A percentile compares a stretch with the other conserved stretches of the same genome.
phyloP scores from a whole-genome alignment of 139 green algal species.

The Gonium pectorale region DNA sequence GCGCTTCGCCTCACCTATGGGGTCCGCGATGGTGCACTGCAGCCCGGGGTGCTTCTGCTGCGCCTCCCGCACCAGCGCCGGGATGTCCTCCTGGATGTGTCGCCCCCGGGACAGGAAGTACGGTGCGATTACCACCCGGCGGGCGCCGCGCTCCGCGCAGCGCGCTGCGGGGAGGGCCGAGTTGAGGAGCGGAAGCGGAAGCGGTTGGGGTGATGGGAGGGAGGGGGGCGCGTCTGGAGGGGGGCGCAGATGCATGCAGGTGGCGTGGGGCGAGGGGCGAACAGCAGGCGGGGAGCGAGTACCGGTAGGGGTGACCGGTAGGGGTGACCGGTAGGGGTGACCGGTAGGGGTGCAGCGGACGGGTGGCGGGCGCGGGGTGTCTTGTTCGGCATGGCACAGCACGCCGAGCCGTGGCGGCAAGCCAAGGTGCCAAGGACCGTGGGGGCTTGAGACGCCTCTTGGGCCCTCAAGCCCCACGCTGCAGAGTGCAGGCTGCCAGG shows the following conservation, averaged over 20 bases:
- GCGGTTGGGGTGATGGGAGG: not conserved
- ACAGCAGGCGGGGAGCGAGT: not conserved
- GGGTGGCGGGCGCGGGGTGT: no score
- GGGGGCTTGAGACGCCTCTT: no score
- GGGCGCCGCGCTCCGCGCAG: constrained; percentile 61
- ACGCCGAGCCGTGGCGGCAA: no score
- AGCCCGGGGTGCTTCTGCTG: constrained; percentile 61
- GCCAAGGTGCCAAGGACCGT: no score
- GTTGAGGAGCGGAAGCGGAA: not conserved
- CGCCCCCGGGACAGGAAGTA: constrained; percentile 90
- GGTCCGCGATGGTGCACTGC: constrained; percentile 76
- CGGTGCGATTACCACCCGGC: constrained; percentile 81
- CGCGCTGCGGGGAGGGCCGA: constrained; percentile 27
- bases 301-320: no score
- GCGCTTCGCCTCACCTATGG: constrained; percentile 74
- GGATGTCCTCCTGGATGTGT: constrained; percentile 92
- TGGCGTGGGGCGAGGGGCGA: not conserved
- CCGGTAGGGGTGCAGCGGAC: no score
- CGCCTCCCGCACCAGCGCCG: constrained; percentile 78
- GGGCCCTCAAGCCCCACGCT: no score
- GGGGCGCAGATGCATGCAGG: not conserved
- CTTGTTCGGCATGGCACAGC: no score
- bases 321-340: no score
- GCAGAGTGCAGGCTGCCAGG: no score
- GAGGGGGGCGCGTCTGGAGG: not conserved